Base-by-base conservation (phyloP, 192 early-diverging fungal genomes). In the Umbelopsis ramanniana region DNA sequence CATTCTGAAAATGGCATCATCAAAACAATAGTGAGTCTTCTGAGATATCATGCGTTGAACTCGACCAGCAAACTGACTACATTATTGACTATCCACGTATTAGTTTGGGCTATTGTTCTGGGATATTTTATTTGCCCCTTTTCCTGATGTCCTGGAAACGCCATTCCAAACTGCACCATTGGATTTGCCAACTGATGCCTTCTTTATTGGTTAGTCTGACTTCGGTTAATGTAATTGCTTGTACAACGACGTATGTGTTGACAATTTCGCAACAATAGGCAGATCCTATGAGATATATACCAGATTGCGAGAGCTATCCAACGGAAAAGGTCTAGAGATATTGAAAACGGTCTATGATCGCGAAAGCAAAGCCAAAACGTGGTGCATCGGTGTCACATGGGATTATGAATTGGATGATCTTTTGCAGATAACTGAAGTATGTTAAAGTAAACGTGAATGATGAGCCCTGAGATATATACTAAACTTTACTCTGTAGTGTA, bases 101-200 rank as follows among this genome's bases (percentile, higher is more conserved):
- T 26, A 82, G 79, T 90, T 89, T 74, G 79, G 78, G 8, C 76
- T 93, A 4, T 70, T 93, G 22, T 90, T 93, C 69, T 93, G 89
- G 89, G 89, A 93, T 52, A 83, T 90, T 40, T 76, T 93, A 9
- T 91, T 93, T 71, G 68, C 83, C 7, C 79, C 87, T 0, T 69
- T 86, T 14, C 88, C 86, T 0, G 91, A 90, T 33, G 86, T 88
- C 1, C 87, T 93, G 73, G 91, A 93, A 69, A 93, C 89, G 8
- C 82, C 84, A 23, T 93, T 86, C 74, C 91, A 91, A 76, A 84
- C 82, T 8, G 84, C 75, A 45, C 91, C 91, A 12, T 75, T 93
- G 66, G 91, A 93, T 79, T 75, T 93, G 66, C n/a, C 71, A 7
- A 85, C 88, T 11, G 88, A 89, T 47, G 84, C 89, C 0, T 93